A percentile compares a stretch with the other conserved stretches of the same genome.
Conservation (phyloP, 345 rosid genomes). For the Hibiscus trionum region DNA sequence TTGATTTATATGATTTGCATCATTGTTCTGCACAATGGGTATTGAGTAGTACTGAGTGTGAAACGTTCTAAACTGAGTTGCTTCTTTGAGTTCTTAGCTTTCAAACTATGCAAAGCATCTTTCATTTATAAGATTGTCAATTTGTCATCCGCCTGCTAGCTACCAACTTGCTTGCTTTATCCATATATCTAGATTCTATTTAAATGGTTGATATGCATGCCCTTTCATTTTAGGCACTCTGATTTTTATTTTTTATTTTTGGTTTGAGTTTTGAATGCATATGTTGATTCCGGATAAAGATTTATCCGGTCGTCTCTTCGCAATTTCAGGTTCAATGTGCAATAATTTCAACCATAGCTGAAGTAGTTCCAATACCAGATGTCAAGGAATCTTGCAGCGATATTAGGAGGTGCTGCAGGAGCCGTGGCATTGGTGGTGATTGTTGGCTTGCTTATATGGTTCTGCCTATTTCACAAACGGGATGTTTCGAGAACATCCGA, state of each 20-base stretch:
- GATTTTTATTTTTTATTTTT: not conserved
- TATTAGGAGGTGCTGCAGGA: conserved; percentile 95
- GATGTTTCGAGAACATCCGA: conserved; percentile 65
- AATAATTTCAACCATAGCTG: conserved; percentile 23
- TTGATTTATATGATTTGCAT: not conserved
- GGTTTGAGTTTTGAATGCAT: conserved; percentile 12
- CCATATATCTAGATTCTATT: not conserved
- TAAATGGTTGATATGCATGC: not conserved
- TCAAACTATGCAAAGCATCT: not conserved
- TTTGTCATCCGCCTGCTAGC: not conserved
- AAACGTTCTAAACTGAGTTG: conserved; percentile 1
- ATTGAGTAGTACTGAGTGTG: not conserved
- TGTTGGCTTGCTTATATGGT: conserved; percentile 46
- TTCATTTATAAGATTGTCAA: not conserved
- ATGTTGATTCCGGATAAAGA: conserved; percentile 12
- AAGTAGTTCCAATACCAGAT: conserved; percentile 57
- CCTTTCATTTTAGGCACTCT: not conserved
- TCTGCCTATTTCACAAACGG: conserved; percentile 42
- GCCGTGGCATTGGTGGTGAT: conserved; percentile 70
- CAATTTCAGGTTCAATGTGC: conserved; percentile 39
- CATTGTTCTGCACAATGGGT: not conserved
- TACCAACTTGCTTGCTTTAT: not conserved
- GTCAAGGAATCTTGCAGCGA: conserved; percentile 79
- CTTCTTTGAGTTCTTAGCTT: not conserved
- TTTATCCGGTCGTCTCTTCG: conserved; percentile 21